These are phyloP conservation scores for Rubus parviflorus DNA, from an alignment of 306 rosid species.

Conservation along the genomic window DNA sequence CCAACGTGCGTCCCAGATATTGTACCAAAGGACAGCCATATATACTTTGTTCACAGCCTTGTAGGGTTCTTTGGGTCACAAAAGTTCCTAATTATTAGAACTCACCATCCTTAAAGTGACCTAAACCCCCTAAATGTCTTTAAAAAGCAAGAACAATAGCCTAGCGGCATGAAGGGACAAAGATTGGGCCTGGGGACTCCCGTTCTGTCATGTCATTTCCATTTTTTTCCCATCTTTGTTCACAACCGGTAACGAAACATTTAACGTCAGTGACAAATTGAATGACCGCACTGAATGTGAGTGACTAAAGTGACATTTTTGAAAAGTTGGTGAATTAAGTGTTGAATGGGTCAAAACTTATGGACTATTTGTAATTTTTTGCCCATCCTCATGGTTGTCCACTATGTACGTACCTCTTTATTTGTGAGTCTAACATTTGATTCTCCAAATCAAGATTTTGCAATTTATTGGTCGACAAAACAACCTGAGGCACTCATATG, in stretches of 20 bases:
- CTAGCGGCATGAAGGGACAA: constrained; percentile 20
- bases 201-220: constrained; percentile 14
- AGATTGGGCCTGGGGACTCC: constrained; percentile 25
- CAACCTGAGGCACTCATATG: neutral
- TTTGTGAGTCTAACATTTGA: constrained; percentile 22
- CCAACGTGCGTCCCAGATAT: constrained; percentile 7
- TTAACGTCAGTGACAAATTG: no score
- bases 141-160: constrained; percentile 10
- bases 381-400: constrained; percentile 19
- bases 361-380: no score
- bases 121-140: neutral
- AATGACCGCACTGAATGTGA: no score
- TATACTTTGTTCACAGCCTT: neutral
- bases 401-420: constrained; percentile 6
- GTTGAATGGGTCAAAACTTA: no score
- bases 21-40: constrained; percentile 18
- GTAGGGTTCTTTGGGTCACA: constrained; percentile 21
- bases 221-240: neutral
- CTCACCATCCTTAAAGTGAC: constrained; percentile 21
- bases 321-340: no score
- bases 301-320: no score
- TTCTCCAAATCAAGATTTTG: constrained; percentile 22
- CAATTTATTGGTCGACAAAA: neutral
- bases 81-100: constrained; percentile 22
- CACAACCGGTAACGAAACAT: no score